These are phyloP conservation scores for Lunasporangiospora selenospora DNA, from an alignment of 192 early-diverging fungal species.

Conservation along the genomic window DNA sequence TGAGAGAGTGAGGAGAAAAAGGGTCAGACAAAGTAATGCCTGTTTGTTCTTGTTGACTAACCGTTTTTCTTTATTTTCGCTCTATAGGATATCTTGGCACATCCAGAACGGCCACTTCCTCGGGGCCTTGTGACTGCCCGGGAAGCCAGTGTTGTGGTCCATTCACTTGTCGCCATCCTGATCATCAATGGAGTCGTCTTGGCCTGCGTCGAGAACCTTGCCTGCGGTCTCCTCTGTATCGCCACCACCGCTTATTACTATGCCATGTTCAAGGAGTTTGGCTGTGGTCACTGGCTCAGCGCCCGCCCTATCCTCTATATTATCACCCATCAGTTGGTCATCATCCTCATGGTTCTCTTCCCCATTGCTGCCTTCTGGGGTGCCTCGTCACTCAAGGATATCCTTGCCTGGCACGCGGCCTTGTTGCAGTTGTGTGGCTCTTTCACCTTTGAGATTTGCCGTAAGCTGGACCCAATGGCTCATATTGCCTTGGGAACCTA, in stretches of 20 bases:
- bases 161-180: conserved; percentile 24
- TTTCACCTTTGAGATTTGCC: conserved; percentile 44
- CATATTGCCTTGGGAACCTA: conserved; percentile 36
- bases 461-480: conserved; percentile 43
- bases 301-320: conserved; percentile 46
- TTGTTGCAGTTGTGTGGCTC: conserved; percentile 39
- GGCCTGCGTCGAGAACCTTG: conserved; percentile 38
- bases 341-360: conserved; percentile 44
- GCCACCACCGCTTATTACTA: conserved; percentile 47
- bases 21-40: too few species aligned
- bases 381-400: conserved; percentile 26
- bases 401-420: conserved; percentile 36
- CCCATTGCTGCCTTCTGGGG: conserved; percentile 38
- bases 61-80: too few species aligned
- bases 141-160: conserved; percentile 36
- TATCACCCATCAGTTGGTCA: conserved; percentile 37
- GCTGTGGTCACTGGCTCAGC: conserved; percentile 45
- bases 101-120: conserved; percentile 43
- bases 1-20: neutral
- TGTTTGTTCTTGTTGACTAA: too few species aligned
- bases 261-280: conserved; percentile 48
- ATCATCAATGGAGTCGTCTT: conserved; percentile 33
- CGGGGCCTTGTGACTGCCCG: conserved; percentile 37
- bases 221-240: conserved; percentile 40
- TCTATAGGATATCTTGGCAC: conserved; percentile 38